Evolutionary conservation across 305 asterid species (phyloP).

Genomic region (Solanum aculeatissimum): DNA sequence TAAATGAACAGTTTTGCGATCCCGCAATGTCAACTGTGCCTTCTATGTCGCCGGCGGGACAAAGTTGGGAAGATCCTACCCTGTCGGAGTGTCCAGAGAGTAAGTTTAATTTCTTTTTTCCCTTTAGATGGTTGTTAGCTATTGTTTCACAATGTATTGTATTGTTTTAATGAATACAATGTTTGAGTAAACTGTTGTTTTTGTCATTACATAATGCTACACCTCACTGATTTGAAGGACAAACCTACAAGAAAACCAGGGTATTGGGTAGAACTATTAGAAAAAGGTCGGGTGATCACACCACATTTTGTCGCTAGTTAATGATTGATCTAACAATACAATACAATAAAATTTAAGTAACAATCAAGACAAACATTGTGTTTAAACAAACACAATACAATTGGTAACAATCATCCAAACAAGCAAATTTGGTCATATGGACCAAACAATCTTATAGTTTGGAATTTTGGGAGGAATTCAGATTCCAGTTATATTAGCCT

Average conservation of each 20-base stretch:
- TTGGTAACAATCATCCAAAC: background rate
- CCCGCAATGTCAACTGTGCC: too few species aligned
- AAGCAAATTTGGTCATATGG: background rate
- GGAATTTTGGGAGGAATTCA: background rate
- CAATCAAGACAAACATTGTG: too few species aligned
- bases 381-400: background rate
- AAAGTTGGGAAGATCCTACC: background rate
- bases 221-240: background rate
- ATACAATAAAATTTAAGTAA: too few species aligned
- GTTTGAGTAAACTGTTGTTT: too few species aligned
- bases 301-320: background rate
- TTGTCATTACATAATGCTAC: background rate
- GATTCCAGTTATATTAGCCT: background rate
- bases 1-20: too few species aligned
- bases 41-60: background rate
- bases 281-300: background rate
- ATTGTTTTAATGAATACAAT: too few species aligned
- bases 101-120: too few species aligned
- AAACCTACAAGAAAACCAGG: background rate
- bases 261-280: background rate
- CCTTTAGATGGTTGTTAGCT: too few species aligned
- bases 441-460: background rate
- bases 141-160: accelerated
- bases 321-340: background rate
- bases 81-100: background rate